phyloP scores from a whole-genome alignment of 176 grass and related monocot species.

The Puya raimondii region DNA sequence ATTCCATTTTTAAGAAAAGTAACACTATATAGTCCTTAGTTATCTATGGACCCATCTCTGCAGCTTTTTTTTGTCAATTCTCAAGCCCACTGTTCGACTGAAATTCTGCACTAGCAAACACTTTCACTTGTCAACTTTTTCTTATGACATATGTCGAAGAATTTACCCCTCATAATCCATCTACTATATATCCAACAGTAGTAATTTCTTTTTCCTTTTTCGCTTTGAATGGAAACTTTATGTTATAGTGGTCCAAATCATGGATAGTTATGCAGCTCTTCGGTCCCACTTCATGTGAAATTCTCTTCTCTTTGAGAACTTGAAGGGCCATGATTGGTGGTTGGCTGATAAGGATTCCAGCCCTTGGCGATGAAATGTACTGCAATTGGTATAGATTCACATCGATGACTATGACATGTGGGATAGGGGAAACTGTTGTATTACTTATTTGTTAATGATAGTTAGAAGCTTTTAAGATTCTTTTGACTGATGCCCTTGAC shows the following conservation, averaged over 20 bases:
- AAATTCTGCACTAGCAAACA: conserved; percentile 13
- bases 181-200: not conserved
- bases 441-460: conserved; percentile 19
- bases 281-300: not conserved
- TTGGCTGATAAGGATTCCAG: not conserved
- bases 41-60: conserved; percentile 24
- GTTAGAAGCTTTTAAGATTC: conserved; percentile 9
- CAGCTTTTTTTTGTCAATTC: conserved; percentile 9
- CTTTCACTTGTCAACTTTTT: not conserved
- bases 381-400: not conserved
- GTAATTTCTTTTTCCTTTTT: not conserved
- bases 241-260: not conserved
- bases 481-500: conserved; percentile 25
- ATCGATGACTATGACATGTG: not conserved
- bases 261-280: not conserved
- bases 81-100: conserved; percentile 18
- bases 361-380: not conserved
- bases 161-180: not conserved
- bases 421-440: conserved; percentile 17
- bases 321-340: not conserved
- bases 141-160: not conserved
- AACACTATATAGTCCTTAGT: conserved; percentile 31
- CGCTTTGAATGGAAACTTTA: not conserved
- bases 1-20: conserved; percentile 48
- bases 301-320: not conserved